Conservation (phyloP, 768 basidiomycete genomes). For the Rhizopogon salebrosus region DNA sequence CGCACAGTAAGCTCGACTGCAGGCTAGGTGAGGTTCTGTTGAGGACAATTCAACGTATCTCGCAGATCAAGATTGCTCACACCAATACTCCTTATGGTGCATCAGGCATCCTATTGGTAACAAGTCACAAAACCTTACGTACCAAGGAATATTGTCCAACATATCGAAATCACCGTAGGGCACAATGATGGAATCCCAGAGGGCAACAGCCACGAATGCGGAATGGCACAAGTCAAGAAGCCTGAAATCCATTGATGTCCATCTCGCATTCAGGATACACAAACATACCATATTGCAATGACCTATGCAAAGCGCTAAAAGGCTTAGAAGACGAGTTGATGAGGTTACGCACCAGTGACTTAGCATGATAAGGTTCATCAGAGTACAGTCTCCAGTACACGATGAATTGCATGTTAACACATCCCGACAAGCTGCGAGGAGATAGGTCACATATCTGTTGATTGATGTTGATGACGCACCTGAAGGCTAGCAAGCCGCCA, state of each 20-base stretch:
- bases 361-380: conserved; percentile 10
- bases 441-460: neutral
- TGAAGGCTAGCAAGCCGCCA: conserved; percentile 17
- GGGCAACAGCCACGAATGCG: conserved; percentile 12
- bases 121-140: neutral
- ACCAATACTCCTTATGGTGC: conserved; percentile 16
- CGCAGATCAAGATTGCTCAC: conserved; percentile 7
- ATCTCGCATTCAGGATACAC: neutral
- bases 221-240: conserved; percentile 19
- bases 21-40: conserved; percentile 8
- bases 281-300: conserved; percentile 13
- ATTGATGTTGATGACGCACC: conserved; percentile 1
- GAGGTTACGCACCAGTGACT: conserved; percentile 12
- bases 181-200: conserved; percentile 19
- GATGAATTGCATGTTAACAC: conserved; percentile 19
- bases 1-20: conserved; percentile 17
- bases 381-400: conserved; percentile 17
- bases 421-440: conserved; percentile 18
- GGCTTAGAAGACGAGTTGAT: too few relatives aligned
- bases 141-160: conserved; percentile 18
- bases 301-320: conserved; percentile 8
- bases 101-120: neutral
- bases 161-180: conserved; percentile 8
- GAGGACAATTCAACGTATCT: neutral
- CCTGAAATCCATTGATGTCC: conserved; percentile 5